Evolutionary conservation across 768 basidiomycete species (phyloP), one percentile per base, ranked within the genome.

Genomic region (Rubroboletus pulcherrimus): DNA sequence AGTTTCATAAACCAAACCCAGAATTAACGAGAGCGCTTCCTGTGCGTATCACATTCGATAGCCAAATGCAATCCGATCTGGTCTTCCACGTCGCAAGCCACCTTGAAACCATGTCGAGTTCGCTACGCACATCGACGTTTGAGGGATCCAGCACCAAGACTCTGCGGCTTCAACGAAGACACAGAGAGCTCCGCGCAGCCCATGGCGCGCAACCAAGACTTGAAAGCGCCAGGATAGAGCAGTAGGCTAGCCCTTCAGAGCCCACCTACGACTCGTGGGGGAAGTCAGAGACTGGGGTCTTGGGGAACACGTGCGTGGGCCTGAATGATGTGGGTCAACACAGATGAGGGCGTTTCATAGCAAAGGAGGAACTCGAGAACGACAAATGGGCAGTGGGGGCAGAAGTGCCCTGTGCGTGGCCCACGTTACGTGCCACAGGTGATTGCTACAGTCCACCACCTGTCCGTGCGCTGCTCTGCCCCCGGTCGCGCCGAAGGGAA

Each of bases 191-290:
- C 41, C 34, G 47, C 67, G 74, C 64, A 73, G 75, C 69, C 78
- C 78, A 80, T 81, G 83, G 82, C 70, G 72, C 74, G 74, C 77
- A 73, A 78, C 78, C 62, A 68, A 61, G 65, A 64, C 76, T 55
- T 56, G 77, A 83, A 82, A 68, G 76, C 77, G 67, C 83, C 83
- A 81, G 79, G 76, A 61, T 77, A 73, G 75, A 73, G 68, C 47
- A 55, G 62, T 55, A 56, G 49, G 62, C 49, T 9, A 58, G 45
- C 57, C 49, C 45, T 14, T 44, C 5, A 29, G 49, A 51, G 58
- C 57, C 52, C 12, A 45, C 63, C 67, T 66, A 55, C 57, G 41
- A 47, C 66, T 54, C 61, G 2, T 59, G 59, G 71, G 64, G 69
- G 67, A 63, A 77, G 78, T 74, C 78, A 59, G 62, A 64, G 78